A percentile compares a stretch with the other conserved stretches of the same genome.
phyloP scores from a whole-genome alignment of 495 filamentous ascomycete genomes.

The Cenococcum geophilum region DNA sequence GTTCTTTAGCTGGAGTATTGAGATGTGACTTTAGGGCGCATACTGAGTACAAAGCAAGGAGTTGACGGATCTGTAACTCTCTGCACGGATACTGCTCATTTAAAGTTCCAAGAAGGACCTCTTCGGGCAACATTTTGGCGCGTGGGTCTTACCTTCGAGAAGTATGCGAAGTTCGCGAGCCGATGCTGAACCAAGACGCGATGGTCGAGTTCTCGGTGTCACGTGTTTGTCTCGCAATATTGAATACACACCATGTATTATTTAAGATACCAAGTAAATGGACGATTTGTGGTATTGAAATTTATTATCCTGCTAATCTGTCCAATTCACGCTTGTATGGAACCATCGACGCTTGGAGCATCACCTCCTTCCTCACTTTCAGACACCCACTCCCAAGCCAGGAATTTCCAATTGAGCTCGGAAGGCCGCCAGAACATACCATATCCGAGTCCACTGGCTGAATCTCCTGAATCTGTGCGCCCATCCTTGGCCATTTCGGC shows the following conservation, averaged over 20 bases:
- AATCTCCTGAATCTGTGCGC: neutral
- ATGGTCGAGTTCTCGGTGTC: too few relatives aligned
- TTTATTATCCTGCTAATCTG: neutral
- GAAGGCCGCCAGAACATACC: slow-evolving; percentile 80
- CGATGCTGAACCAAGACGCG: slow-evolving; percentile 1
- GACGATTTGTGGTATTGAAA: neutral
- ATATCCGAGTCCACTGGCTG: slow-evolving; percentile 51
- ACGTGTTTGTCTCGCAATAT: too few relatives aligned
- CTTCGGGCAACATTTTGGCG: slow-evolving; percentile 31
- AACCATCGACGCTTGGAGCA: neutral
- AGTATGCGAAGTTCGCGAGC: too few relatives aligned
- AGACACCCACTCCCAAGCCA: slow-evolving; percentile 67
- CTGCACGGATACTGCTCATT: slow-evolving; percentile 34
- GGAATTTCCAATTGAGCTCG: slow-evolving; percentile 87
- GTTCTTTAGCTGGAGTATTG: slow-evolving; percentile 7
- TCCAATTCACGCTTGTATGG: neutral
- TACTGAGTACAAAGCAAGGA: slow-evolving; percentile 33
- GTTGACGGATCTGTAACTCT: slow-evolving; percentile 36
- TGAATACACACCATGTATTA: too few relatives aligned
- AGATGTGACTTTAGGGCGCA: slow-evolving; percentile 3
- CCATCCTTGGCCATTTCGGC: slow-evolving; percentile 33
- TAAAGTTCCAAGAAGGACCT: slow-evolving; percentile 27
- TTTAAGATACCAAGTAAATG: neutral
- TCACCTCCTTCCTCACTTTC: slow-evolving; percentile 3
- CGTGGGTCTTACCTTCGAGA: too few relatives aligned